phyloP scores from a whole-genome alignment of 2,329 filamentous ascomycete genomes.

The Waltergamsia citrina region DNA sequence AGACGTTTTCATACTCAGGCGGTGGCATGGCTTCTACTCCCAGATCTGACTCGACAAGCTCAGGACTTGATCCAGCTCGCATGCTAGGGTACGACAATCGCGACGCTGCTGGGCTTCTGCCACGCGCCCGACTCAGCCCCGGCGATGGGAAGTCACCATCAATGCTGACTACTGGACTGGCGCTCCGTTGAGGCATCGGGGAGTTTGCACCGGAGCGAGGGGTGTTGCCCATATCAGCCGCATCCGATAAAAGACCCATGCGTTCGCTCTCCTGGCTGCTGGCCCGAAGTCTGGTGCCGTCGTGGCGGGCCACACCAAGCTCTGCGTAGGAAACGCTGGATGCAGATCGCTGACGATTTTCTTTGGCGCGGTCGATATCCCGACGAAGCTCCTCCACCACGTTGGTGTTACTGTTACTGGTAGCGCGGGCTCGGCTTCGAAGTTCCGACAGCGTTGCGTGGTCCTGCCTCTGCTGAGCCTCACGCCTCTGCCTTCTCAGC shows the following conservation, averaged over 20 bases:
- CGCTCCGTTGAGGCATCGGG: constrained; percentile 29
- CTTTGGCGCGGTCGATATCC: constrained; percentile 46
- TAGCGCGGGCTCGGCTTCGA: constrained; percentile 43
- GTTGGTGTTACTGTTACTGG: constrained; percentile 38
- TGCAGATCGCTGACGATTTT: constrained; percentile 55
- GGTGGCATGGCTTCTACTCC: constrained; percentile 38
- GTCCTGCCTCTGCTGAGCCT: constrained; percentile 66
- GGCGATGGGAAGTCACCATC: constrained; percentile 34
- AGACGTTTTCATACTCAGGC: constrained; percentile 44
- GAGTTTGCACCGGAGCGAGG: constrained; percentile 22
- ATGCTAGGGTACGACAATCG: constrained; percentile 17
- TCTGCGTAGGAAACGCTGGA: constrained; percentile 71
- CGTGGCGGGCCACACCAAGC: constrained; percentile 65
- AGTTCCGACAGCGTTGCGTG: constrained; percentile 57
- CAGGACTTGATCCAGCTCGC: constrained; percentile 39
- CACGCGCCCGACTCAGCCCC: constrained; percentile 23
- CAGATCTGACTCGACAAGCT: constrained; percentile 41
- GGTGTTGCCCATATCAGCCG: constrained; percentile 48
- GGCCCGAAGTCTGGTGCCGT: constrained; percentile 65
- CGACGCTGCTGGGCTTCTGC: constrained; percentile 27
- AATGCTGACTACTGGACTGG: constrained; percentile 47
- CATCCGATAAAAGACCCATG: constrained; percentile 60
- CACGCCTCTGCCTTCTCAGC: constrained; percentile 56
- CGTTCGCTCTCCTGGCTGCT: constrained; percentile 67
- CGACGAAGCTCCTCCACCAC: constrained; percentile 49